These are phyloP conservation scores for Aspergillus ustus DNA, from an alignment of 2,329 filamentous ascomycete species.

Conservation along the genomic window DNA sequence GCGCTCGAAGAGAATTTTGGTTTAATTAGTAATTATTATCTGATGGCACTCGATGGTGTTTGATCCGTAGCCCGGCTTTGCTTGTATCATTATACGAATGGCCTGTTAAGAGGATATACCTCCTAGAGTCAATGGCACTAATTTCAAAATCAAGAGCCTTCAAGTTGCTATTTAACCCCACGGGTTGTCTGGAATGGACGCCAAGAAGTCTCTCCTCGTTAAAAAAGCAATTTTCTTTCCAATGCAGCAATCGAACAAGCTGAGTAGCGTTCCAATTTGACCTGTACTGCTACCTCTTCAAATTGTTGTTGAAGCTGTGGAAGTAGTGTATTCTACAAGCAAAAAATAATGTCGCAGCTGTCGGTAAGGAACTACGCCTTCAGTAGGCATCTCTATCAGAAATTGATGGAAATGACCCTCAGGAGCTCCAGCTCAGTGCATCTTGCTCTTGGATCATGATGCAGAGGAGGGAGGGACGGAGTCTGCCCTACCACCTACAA, in stretches of 20 bases:
- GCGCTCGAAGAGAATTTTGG: slow-evolving; percentile 17
- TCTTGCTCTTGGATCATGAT: slow-evolving; percentile 64
- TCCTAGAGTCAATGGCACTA: background rate
- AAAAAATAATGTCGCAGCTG: slow-evolving; percentile 59
- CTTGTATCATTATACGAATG: slow-evolving; percentile 11
- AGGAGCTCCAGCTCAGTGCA: slow-evolving; percentile 69
- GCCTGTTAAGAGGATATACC: slow-evolving; percentile 2
- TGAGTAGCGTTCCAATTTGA: background rate
- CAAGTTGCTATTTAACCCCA: no score
- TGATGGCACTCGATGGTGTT: background rate
- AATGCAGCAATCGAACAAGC: background rate
- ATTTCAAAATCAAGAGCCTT: background rate
- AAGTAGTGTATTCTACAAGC: background rate
- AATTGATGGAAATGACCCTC: slow-evolving; percentile 46
- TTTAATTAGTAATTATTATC: slow-evolving; percentile 3
- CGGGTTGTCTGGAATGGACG: no score
- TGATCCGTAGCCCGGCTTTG: background rate
- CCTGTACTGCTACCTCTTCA: background rate
- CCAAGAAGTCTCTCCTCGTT: background rate
- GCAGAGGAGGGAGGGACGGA: slow-evolving; percentile 63
- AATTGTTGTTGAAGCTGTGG: background rate
- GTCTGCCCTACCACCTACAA: slow-evolving; percentile 63
- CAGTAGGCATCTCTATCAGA: slow-evolving; percentile 49
- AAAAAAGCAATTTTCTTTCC: no score
- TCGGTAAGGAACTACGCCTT: slow-evolving; percentile 69